Conservation (phyloP, 148 eudicot genomes). For the Chenopodium album region DNA sequence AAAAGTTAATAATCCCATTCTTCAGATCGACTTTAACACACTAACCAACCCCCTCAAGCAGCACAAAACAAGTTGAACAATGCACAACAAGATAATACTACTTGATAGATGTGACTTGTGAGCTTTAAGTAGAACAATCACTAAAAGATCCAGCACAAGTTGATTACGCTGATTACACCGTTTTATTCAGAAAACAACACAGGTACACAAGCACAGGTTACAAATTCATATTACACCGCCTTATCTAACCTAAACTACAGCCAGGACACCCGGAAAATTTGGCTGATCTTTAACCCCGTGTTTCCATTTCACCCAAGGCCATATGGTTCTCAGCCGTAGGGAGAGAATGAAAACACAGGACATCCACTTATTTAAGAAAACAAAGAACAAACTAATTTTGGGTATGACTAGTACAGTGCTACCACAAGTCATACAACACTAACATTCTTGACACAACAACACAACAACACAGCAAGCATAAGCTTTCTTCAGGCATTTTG, state of each 20-base stretch:
- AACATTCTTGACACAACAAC: neutral
- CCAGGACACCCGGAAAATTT: neutral
- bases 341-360: conserved; percentile 32
- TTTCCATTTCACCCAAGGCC: conserved; percentile 37
- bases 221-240: neutral
- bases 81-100: neutral
- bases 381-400: neutral
- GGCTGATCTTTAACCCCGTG: conserved; percentile 18
- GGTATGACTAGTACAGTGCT: neutral
- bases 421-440: conserved; percentile 1
- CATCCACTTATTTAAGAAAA: neutral
- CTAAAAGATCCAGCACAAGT: neutral
- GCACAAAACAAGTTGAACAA: neutral
- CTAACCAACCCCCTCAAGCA: neutral
- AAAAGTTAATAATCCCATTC: neutral
- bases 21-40: neutral
- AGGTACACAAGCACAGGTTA: neutral
- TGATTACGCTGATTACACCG: neutral
- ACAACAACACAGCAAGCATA: neutral
- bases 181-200: neutral
- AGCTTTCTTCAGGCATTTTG: neutral
- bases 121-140: neutral
- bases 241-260: neutral
- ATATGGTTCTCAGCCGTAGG: conserved; percentile 12
- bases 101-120: too few relatives aligned